A percentile compares a stretch with the other conserved stretches of the same genome.
Conservation (phyloP, 2,329 filamentous ascomycete species). For the Aspergillus pseudoglaucus region DNA sequence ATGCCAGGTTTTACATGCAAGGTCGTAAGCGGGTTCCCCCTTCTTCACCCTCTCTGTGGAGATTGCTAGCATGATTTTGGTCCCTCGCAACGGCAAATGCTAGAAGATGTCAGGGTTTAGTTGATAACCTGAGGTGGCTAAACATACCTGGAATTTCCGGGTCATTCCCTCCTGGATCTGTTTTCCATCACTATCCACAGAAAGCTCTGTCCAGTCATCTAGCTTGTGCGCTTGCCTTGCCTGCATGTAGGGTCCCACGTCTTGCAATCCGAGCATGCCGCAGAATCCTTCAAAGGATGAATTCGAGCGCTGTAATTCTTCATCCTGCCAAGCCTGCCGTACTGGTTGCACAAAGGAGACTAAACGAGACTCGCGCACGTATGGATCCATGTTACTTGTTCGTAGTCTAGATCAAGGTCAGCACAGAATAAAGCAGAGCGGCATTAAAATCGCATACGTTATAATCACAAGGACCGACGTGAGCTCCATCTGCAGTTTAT, state of each 20-base stretch:
- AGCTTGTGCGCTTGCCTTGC: slow-evolving; percentile 66
- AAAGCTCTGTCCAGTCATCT: slow-evolving; percentile 72
- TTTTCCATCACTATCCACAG: slow-evolving; percentile 72
- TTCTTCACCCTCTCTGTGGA: slow-evolving; percentile 85
- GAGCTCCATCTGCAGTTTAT: slow-evolving; percentile 78
- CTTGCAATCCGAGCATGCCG: slow-evolving; percentile 68
- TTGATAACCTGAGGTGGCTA: not conserved
- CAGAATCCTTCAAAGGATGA: slow-evolving; percentile 74
- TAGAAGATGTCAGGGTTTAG: slow-evolving; percentile 24
- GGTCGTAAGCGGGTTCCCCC: slow-evolving; percentile 63
- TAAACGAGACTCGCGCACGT: slow-evolving; percentile 65
- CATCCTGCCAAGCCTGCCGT: slow-evolving; percentile 69
- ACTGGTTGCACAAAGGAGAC: slow-evolving; percentile 76
- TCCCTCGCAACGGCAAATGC: slow-evolving; percentile 72
- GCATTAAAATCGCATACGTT: slow-evolving; percentile 45
- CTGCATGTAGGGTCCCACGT: slow-evolving; percentile 72
- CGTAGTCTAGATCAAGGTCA: slow-evolving; percentile 57
- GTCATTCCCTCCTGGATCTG: slow-evolving; percentile 72
- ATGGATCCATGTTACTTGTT: slow-evolving; percentile 64
- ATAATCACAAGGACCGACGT: slow-evolving; percentile 91
- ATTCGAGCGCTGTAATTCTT: slow-evolving; percentile 61
- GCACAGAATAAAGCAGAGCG: not conserved
- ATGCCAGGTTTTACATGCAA: slow-evolving; percentile 76
- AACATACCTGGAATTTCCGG: slow-evolving; percentile 59
- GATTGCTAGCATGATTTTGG: slow-evolving; percentile 85